Evolutionary conservation across 1,284 basidiomycete genomes (phyloP), one percentile per base, ranked within the genome.

Genomic region (Peniophora sp.): DNA sequence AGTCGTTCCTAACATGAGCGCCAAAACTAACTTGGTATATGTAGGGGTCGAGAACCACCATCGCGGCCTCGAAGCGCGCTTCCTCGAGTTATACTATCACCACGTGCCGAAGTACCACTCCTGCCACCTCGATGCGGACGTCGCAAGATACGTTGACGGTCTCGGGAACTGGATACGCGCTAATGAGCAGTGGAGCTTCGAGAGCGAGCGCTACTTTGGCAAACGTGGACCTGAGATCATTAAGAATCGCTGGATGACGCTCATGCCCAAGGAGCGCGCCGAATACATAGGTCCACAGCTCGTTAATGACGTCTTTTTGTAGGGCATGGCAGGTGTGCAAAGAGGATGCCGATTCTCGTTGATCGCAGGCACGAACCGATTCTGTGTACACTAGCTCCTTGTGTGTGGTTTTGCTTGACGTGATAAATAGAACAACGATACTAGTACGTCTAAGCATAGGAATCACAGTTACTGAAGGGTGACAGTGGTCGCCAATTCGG

Each of bases 111-210:
- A 60, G 2, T 71, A 62, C 52, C 66, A 64, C 20, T 52, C 56
- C 6, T n/a, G 19, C n/a, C 60, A 60, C 36, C 52, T 72, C 22
- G 65, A 71, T 54, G 39, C 51, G 0, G 58, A 65, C 35, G 54
- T 72, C 25, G 55, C 55, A 11, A 48, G 53, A 17, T 75, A 74
- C 52, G 53, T 69, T 39, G 59, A 70, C 49, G 70, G 69, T 14
- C 52, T 75, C 43, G 72, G 68, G 8, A 72, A 73, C 56, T 73
- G 70, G 71, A 68, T 71, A 24, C 64, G 68, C 47, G 68, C 63
- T 5, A 72, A 69, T 55, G 66, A 68, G 46, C 58, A 60, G 38
- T 74, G 73, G 72, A 66, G 63, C 38, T 73, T 71, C 56, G 70
- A 69, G 56, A 67, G 69, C 51, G 61, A 66, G 55, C 62, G 72